Evolutionary conservation across 2,329 filamentous ascomycete genomes (phyloP), one percentile per base, ranked within the genome.

Genomic region (Scedosporium dehoogii): DNA sequence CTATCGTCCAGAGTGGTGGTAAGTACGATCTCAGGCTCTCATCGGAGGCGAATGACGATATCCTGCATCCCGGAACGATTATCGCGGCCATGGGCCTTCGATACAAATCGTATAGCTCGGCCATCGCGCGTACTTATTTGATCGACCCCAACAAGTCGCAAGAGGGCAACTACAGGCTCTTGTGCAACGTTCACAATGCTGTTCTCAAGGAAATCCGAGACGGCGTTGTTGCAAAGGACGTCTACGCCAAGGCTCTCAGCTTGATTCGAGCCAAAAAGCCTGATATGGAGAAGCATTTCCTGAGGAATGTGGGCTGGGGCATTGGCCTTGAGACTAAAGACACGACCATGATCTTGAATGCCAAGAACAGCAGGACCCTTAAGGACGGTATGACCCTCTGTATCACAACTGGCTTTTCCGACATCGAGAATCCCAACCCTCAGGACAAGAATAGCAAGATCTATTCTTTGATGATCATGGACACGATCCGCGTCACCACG

Each of bases 301-400:
- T 93, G 55, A 96, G 96, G 76, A 96, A 90, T 66, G 87, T 97
- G 44, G 94, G 94, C 58, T 91, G 88, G 68, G 93, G 92, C 58
- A 90, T 99, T 68, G 96, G 94, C 65, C 90, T 97, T 53, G 96
- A 99, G 77, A 89, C 89, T 67, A 87, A 90, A 68, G 94, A 99
- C 72, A 78, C 83, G 2, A 93, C 91, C 4, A 82, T 99, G 64
- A 75, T 94, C 2, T 79, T 99, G 44, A 97, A 91, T 69, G 89
- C 81, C 64, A 99, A 99, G 78, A 97, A 92, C 72, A 81, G 79
- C 29, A 85, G 92, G 60, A 82, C 84, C 4, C 78, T 99, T 63
- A 96, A 93, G 74, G 96, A 97, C 70, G 96, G 96, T 67, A 99
- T 99, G 94, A 99, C 94, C 0, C 81, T 99, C 12, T 90, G 89